Evolutionary conservation across 2,329 filamentous ascomycete genomes (phyloP).

Genomic region (Aspergillus thermomutatus): DNA sequence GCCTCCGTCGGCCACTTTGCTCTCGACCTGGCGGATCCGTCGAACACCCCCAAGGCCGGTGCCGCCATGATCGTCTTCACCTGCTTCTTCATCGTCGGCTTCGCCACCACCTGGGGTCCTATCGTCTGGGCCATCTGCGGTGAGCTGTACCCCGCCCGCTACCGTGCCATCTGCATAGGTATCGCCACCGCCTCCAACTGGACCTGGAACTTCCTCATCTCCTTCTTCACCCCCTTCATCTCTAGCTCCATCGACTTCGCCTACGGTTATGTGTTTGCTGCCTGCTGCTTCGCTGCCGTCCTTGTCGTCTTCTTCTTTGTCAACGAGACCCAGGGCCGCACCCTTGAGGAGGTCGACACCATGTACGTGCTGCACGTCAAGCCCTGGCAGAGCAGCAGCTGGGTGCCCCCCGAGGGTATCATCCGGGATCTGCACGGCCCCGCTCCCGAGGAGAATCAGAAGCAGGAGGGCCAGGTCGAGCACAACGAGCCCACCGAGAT

Average conservation of each 20-base stretch:
- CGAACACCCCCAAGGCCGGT: conserved; percentile 48
- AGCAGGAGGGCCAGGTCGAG: conserved; percentile 13
- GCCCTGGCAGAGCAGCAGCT: conserved; percentile 59
- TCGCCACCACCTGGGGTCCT: conserved; percentile 66
- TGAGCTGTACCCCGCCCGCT: conserved; percentile 40
- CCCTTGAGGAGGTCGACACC: conserved; percentile 71
- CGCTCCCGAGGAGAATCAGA: conserved; percentile 3
- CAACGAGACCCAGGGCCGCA: conserved; percentile 67
- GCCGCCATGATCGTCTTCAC: conserved; percentile 68
- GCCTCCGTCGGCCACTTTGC: conserved; percentile 53
- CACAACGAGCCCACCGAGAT: conserved; percentile 19
- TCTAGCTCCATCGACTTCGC: conserved; percentile 66
- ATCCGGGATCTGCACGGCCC: conserved; percentile 25
- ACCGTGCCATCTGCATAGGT: conserved; percentile 70
- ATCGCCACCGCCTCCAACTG: conserved; percentile 73
- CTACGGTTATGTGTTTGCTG: conserved; percentile 74
- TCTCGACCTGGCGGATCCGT: conserved; percentile 35
- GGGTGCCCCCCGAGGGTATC: conserved; percentile 34
- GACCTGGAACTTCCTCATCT: conserved; percentile 68
- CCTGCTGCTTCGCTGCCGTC: conserved; percentile 63
- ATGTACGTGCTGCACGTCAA: conserved; percentile 65
- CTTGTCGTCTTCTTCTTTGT: conserved; percentile 68
- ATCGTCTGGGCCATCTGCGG: conserved; percentile 48
- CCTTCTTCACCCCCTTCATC: conserved; percentile 77
- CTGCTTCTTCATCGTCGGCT: conserved; percentile 69